phyloP scores from a whole-genome alignment of 495 filamentous ascomycete genomes.

The Pyrenula aspistea region DNA sequence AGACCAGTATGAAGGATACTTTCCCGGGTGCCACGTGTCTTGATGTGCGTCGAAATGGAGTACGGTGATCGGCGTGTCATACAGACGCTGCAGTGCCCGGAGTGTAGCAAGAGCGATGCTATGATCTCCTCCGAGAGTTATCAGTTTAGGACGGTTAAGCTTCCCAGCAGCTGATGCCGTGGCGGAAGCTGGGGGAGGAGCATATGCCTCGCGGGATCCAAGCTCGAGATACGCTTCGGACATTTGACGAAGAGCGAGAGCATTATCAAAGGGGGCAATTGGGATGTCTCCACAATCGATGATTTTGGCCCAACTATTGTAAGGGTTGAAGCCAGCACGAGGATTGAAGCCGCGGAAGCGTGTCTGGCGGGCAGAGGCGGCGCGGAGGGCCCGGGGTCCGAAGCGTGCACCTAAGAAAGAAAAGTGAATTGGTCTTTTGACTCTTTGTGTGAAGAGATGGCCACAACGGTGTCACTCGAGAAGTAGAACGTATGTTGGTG shows the following conservation, averaged over 20 bases:
- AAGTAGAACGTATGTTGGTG: too few relatives aligned
- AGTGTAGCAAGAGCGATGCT: conserved; percentile 27
- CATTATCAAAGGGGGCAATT: conserved; percentile 29
- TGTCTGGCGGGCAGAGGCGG: conserved; percentile 49
- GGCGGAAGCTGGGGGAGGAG: neutral
- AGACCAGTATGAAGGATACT: conserved; percentile 1
- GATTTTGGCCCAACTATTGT: conserved; percentile 43
- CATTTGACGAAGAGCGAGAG: conserved; percentile 23
- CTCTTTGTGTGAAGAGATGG: neutral
- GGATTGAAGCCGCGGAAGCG: conserved; percentile 56
- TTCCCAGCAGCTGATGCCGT: conserved; percentile 14
- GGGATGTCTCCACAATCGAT: conserved; percentile 41
- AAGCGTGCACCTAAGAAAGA: conserved; percentile 49
- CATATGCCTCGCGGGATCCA: neutral
- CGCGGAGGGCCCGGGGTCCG: conserved; percentile 56
- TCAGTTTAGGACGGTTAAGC: conserved; percentile 17
- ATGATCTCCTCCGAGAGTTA: conserved; percentile 31
- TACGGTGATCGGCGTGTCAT: conserved; percentile 27
- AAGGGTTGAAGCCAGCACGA: conserved; percentile 52
- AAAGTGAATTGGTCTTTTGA: conserved; percentile 14
- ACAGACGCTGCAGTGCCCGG: conserved; percentile 15
- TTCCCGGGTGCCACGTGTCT: conserved; percentile 12
- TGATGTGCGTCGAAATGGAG: conserved; percentile 33
- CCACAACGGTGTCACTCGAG: too few relatives aligned
- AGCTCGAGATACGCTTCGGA: conserved; percentile 1